These are phyloP conservation scores for Saccharomycopsis schoenii DNA, from an alignment of 805 yeast species.

Conservation along the genomic window DNA sequence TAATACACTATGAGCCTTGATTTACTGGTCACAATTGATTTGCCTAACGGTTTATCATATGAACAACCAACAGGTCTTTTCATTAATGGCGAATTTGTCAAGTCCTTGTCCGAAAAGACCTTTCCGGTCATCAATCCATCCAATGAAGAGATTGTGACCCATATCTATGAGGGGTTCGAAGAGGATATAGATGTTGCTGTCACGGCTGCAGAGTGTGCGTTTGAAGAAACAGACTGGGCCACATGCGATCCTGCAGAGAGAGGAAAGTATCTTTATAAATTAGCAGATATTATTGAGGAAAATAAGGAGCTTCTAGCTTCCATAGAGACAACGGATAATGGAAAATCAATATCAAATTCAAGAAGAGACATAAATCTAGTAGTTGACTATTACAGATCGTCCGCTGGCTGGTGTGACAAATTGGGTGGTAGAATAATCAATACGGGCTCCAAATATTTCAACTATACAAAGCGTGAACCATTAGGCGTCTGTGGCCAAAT, in stretches of 20 bases:
- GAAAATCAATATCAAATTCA: constrained; percentile 68
- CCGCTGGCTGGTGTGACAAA: constrained; percentile 91
- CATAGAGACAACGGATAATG: constrained; percentile 83
- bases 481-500: constrained; percentile 93
- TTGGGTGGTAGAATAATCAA: constrained; percentile 65
- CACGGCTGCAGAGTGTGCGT: constrained; percentile 73
- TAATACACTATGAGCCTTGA: background rate
- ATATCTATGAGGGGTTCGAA: constrained; percentile 63
- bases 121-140: constrained; percentile 59
- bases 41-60: constrained; percentile 68
- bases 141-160: constrained; percentile 61
- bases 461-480: constrained; percentile 80
- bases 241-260: constrained; percentile 56
- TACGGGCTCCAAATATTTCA: constrained; percentile 64
- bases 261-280: constrained; percentile 49
- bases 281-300: constrained; percentile 70
- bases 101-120: constrained; percentile 48
- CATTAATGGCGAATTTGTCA: constrained; percentile 69
- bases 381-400: constrained; percentile 62
- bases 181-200: constrained; percentile 82
- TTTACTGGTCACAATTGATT: constrained; percentile 31
- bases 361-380: constrained; percentile 68
- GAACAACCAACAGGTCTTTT: constrained; percentile 78
- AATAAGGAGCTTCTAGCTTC: constrained; percentile 63
- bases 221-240: constrained; percentile 55